Base-by-base conservation (phyloP, 345 rosid species). In the Boechera stricta region DNA sequence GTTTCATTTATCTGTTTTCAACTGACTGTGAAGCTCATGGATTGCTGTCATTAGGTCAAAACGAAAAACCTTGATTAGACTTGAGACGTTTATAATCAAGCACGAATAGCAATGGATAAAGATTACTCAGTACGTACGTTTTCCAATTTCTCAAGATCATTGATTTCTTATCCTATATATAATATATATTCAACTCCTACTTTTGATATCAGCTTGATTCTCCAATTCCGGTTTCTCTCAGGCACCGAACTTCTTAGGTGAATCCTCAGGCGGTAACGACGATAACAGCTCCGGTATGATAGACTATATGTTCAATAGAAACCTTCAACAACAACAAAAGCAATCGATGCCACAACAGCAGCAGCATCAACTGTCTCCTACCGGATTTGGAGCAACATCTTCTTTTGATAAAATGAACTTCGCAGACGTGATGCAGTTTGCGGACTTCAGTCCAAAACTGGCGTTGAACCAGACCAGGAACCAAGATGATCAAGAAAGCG, bases 361-460 rank as follows among this genome's bases (percentile, higher is more conserved):
- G 1, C 83, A 71, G 12, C 90, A 76, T 0, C 88, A 85, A n/a
- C 82, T 82, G 16, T 78, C 80, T 61, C 70, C 89, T 21, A 66
- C 83, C 0, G 85, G 85, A 56, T 84, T 86, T 56, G 76, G 69
- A 62, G 45, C 82, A 36, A 77, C 94, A 16, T 48, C 84, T 65
- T 79, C 91, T 48, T 81, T 89, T 4, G 98, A 93, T 45, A 90
- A 85, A 69, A 66, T 89, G 69, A 89, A 90, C 82, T 92, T 92
- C 10, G 90, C 92, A 2, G 97, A 92, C 66, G 93, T 90, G 74
- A 91, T 92, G 98, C 97, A 90, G 39, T 90, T 94, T 41, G 89
- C 95, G 0, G 97, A 94, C 72, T 94, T 89, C 0, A 92, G 98
- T 49, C 91, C 97, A 0, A 91, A 90, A 81, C 51, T 89, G 51